A percentile compares a stretch with the other conserved stretches of the same genome.
These are phyloP conservation scores for Pezicula carpinea DNA, from an alignment of 2,329 filamentous ascomycete genomes.

Conservation along the genomic window DNA sequence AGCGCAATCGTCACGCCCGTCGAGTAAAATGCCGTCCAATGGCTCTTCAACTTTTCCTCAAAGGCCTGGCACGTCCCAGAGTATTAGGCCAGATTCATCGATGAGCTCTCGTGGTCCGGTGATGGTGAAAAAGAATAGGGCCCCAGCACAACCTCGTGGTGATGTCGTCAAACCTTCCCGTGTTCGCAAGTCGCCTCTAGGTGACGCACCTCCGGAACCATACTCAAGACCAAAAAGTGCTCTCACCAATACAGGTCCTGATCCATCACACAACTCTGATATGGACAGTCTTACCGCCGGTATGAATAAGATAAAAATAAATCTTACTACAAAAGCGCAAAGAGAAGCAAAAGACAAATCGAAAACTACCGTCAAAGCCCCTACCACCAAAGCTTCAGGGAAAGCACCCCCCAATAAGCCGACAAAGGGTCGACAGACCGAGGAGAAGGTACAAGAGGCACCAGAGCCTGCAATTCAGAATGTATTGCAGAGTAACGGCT, in stretches of 20 bases:
- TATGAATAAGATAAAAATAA: conserved; percentile 61
- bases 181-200: conserved; percentile 22
- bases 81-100: conserved; percentile 36
- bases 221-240: conserved; percentile 5
- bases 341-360: conserved; percentile 35
- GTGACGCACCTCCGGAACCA: conserved; percentile 1
- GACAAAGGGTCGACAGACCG: conserved; percentile 3
- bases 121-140: conserved; percentile 56
- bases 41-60: conserved; percentile 9
- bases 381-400: background rate
- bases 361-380: conserved; percentile 1
- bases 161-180: conserved; percentile 30
- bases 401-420: conserved; percentile 5
- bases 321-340: conserved; percentile 50
- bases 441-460: conserved; percentile 2
- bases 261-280: conserved; percentile 24
- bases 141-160: conserved; percentile 37
- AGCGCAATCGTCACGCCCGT: conserved; percentile 11
- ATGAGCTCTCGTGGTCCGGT: conserved; percentile 38
- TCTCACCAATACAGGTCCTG: conserved; percentile 5
- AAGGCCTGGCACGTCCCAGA: conserved; percentile 38
- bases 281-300: conserved; percentile 52
- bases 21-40: conserved; percentile 25
- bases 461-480: background rate
- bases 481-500: background rate